These are phyloP conservation scores for Geosiphon pyriformis DNA, from an alignment of 192 early-diverging fungal species.

Conservation along the genomic window DNA sequence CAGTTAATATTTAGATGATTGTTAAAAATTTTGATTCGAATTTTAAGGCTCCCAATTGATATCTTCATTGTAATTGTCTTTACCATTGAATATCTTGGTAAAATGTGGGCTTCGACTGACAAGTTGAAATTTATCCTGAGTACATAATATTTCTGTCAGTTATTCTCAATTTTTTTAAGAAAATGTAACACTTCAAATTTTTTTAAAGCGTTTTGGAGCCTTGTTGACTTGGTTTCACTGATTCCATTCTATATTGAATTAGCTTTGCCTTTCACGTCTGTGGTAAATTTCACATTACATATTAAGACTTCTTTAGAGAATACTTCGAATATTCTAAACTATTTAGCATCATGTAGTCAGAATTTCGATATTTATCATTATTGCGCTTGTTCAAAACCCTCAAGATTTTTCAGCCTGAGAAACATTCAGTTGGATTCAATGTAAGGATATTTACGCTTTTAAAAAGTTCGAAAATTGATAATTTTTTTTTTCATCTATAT, in stretches of 20 bases:
- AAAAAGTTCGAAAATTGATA: too few species aligned
- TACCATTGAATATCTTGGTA: constrained; percentile 13
- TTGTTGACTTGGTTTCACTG: constrained; percentile 8
- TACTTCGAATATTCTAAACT: too few species aligned
- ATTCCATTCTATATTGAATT: constrained; percentile 10
- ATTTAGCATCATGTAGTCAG: too few species aligned
- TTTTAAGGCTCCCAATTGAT: not conserved
- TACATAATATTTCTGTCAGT: not conserved
- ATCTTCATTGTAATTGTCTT: not conserved
- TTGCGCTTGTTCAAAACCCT: constrained; percentile 5
- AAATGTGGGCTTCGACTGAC: constrained; percentile 11
- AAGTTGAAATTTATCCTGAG: constrained; percentile 2
- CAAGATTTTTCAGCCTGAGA: not conserved
- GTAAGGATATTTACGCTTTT: constrained; percentile 12
- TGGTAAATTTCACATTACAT: too few species aligned
- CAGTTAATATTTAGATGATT: not conserved
- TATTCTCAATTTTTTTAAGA: not conserved
- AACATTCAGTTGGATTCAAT: not conserved
- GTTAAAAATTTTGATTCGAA: not conserved
- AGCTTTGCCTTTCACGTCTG: not conserved
- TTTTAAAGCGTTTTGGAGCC: not conserved
- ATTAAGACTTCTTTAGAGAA: too few species aligned
- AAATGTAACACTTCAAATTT: not conserved
- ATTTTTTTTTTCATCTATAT: too few species aligned
- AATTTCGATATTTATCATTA: not conserved